A percentile compares a stretch with the other conserved stretches of the same genome.
phyloP scores from a whole-genome alignment of 2,329 filamentous ascomycete species.

The Cryphonectria parasitica region DNA sequence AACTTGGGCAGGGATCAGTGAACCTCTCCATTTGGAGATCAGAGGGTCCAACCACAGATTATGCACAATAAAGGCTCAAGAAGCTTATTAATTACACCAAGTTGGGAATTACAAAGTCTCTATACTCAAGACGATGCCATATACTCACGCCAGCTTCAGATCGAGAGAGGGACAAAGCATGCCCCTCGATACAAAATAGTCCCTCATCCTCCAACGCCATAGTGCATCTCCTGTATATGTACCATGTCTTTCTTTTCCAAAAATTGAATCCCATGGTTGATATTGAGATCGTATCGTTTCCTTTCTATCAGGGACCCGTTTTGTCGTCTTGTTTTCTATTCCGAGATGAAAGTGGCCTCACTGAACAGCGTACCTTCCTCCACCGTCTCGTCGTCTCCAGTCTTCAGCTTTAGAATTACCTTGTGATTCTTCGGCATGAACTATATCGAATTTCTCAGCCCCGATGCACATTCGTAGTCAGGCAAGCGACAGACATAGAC shows the following conservation, averaged over 20 bases:
- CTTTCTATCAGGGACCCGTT: not conserved
- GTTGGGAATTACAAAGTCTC: constrained; percentile 3
- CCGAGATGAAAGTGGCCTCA: constrained; percentile 96
- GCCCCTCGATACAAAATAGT: not conserved
- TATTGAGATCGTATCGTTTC: not conserved
- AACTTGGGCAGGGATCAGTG: not conserved
- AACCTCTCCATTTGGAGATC: not conserved
- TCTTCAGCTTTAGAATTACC: constrained; percentile 78
- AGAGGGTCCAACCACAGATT: too few relatives aligned
- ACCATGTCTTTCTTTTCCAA: constrained; percentile 29
- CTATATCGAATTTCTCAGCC: constrained; percentile 48
- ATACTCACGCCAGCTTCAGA: constrained; percentile 2
- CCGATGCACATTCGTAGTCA: not conserved
- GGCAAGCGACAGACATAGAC: constrained; percentile 33
- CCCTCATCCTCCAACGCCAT: constrained; percentile 1
- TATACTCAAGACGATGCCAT: constrained; percentile 1
- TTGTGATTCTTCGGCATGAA: constrained; percentile 68
- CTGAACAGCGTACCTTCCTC: constrained; percentile 82
- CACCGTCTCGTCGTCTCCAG: constrained; percentile 74
- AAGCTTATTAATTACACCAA: not conserved
- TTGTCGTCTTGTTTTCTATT: constrained; percentile 35
- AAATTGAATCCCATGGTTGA: constrained; percentile 7
- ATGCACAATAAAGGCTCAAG: not conserved
- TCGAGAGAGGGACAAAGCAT: not conserved
- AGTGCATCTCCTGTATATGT: not conserved